phyloP scores from a whole-genome alignment of 345 rosid genomes.

The Citrus medica region DNA sequence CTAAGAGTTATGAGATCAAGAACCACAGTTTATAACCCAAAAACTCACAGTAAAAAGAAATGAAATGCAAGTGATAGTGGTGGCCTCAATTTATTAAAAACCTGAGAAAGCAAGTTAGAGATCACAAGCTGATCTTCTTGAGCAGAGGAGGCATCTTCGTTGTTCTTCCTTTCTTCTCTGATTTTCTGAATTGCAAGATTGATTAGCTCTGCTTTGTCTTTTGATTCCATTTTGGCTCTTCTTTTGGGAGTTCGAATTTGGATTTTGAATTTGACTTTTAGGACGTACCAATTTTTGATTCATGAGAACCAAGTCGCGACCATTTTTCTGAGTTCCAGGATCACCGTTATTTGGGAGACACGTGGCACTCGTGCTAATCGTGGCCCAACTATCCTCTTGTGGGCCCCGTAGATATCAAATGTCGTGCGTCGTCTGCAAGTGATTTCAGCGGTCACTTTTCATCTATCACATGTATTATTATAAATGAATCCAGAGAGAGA shows the following conservation, averaged over 20 bases:
- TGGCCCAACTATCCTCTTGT: background rate
- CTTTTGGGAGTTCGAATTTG: background rate
- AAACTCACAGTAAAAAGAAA: background rate
- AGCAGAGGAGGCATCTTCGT: conserved; percentile 25
- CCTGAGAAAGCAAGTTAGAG: conserved; percentile 62
- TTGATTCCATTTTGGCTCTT: conserved; percentile 32
- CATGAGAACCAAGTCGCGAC: background rate
- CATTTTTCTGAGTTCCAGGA: background rate
- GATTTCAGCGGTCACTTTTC: background rate
- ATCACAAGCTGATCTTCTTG: conserved; percentile 47
- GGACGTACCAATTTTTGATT: background rate
- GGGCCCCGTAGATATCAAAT: background rate
- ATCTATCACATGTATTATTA: too few relatives aligned
- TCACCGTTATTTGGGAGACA: background rate
- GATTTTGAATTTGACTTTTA: background rate
- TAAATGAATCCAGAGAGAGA: too few relatives aligned
- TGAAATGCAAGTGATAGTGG: background rate
- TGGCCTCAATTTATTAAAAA: conserved; percentile 7
- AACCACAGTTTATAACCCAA: background rate
- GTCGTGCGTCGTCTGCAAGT: background rate
- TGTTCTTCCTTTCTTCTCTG: conserved; percentile 34
- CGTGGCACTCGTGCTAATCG: background rate
- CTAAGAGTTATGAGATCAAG: background rate
- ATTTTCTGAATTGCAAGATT: conserved; percentile 48
- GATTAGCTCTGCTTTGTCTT: conserved; percentile 36